Percentiles rank a stretch among this genome's conserved stretches.
phyloP scores from a whole-genome alignment of 2,329 filamentous ascomycete genomes.

The Pseudogymnoascus sp. region DNA sequence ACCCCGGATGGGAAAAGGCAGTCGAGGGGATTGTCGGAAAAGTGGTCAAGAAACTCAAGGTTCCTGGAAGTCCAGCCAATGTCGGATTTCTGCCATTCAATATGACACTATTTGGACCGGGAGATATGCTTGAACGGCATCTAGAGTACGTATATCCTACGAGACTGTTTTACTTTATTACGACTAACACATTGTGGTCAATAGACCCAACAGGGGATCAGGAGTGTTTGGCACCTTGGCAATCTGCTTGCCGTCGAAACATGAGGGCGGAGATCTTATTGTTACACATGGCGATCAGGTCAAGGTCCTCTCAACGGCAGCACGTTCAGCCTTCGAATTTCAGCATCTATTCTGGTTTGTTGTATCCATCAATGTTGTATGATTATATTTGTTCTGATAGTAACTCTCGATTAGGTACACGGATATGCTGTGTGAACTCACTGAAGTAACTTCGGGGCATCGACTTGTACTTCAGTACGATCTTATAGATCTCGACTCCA shows the following conservation, averaged over 20 bases:
- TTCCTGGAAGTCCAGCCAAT: constrained; percentile 18
- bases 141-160: constrained; percentile 28
- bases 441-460: constrained; percentile 40
- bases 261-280: constrained; percentile 41
- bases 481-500: constrained; percentile 31
- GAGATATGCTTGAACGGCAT: constrained; percentile 42
- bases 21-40: constrained; percentile 21
- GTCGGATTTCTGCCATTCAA: constrained; percentile 38
- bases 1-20: constrained; percentile 30
- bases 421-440: constrained; percentile 46
- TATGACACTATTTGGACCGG: constrained; percentile 43
- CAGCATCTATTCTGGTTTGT: constrained; percentile 30
- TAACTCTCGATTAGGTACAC: constrained; percentile 37
- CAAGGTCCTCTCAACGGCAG: constrained; percentile 29
- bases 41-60: constrained; percentile 29
- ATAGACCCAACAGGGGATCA: constrained; percentile 36
- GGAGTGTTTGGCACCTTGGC: constrained; percentile 45
- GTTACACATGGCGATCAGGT: constrained; percentile 33
- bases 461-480: constrained; percentile 48
- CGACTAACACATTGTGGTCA: not conserved
- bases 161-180: not conserved
- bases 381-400: not conserved
- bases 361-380: not conserved
- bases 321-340: constrained; percentile 26
- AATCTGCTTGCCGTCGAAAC: constrained; percentile 40